A percentile compares a stretch with the other conserved stretches of the same genome.
These are phyloP conservation scores for Phoenix roebelenii DNA, from an alignment of 176 grass and related monocot genomes.

Conservation along the genomic window DNA sequence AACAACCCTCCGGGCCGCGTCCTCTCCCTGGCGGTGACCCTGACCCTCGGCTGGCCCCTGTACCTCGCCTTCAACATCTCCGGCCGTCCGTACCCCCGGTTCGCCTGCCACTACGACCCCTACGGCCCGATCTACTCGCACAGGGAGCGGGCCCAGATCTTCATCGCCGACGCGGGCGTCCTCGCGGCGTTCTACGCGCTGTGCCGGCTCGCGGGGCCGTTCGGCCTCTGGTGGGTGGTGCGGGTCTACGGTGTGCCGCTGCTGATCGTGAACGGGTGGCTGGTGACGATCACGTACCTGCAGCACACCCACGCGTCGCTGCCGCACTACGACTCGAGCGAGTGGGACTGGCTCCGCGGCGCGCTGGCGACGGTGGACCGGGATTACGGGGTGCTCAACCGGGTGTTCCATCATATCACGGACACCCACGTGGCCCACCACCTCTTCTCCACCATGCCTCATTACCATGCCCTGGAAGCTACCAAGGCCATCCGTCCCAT, in stretches of 20 bases:
- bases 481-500: slow-evolving; percentile 12
- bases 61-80: slow-evolving; percentile 23
- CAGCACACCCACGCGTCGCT: slow-evolving; percentile 14
- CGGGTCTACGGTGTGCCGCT: slow-evolving; percentile 17
- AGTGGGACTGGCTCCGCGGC: slow-evolving; percentile 17
- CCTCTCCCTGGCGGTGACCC: not conserved
- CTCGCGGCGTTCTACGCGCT: not conserved
- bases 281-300: slow-evolving; percentile 14
- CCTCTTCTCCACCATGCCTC: slow-evolving; percentile 17
- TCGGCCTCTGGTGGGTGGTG: slow-evolving; percentile 12
- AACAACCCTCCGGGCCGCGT: slow-evolving; percentile 9
- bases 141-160: slow-evolving; percentile 10
- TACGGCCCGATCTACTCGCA: slow-evolving; percentile 3
- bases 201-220: not conserved
- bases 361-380: slow-evolving; percentile 13
- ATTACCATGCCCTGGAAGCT: slow-evolving; percentile 18
- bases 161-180: slow-evolving; percentile 11
- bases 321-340: slow-evolving; percentile 11
- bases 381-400: slow-evolving; percentile 16
- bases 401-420: slow-evolving; percentile 19
- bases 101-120: slow-evolving; percentile 17
- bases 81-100: slow-evolving; percentile 10
- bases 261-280: slow-evolving; percentile 13
- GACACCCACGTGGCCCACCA: slow-evolving; percentile 16
- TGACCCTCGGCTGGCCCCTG: slow-evolving; percentile 5